phyloP scores from a whole-genome alignment of 2,329 filamentous ascomycete species.

The Cordyceps javanica region DNA sequence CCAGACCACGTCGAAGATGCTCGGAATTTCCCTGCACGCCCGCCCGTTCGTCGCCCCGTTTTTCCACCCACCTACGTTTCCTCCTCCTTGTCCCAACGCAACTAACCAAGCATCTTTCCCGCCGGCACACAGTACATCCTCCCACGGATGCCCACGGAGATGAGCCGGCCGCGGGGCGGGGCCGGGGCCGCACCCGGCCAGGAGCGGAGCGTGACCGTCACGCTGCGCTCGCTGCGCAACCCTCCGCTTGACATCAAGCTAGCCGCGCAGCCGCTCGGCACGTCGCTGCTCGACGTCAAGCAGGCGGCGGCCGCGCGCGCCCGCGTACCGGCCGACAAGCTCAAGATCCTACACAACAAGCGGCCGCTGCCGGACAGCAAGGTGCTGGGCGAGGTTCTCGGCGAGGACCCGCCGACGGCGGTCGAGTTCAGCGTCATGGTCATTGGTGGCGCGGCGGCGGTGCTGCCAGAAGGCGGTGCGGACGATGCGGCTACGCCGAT shows the following conservation, averaged over 20 bases:
- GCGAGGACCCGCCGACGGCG: slow-evolving; percentile 34
- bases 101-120: not conserved
- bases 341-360: slow-evolving; percentile 81
- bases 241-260: slow-evolving; percentile 64
- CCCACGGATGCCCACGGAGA: slow-evolving; percentile 56
- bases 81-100: not conserved
- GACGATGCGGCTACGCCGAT: slow-evolving; percentile 15
- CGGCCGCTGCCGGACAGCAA: slow-evolving; percentile 78
- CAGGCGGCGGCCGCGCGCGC: slow-evolving; percentile 57
- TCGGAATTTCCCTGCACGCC: slow-evolving; percentile 66
- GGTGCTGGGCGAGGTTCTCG: slow-evolving; percentile 66
- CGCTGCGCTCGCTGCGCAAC: slow-evolving; percentile 72
- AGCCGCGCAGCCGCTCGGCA: slow-evolving; percentile 55
- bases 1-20: slow-evolving; percentile 87
- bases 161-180: slow-evolving; percentile 38
- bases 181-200: slow-evolving; percentile 43
- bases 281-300: slow-evolving; percentile 76
- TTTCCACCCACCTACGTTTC: not conserved
- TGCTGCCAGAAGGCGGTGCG: slow-evolving; percentile 31
- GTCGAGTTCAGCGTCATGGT: slow-evolving; percentile 87
- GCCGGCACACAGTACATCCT: slow-evolving; percentile 56
- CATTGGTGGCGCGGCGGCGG: slow-evolving; percentile 59
- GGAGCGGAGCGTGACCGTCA: slow-evolving; percentile 50
- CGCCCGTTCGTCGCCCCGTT: slow-evolving; percentile 58
- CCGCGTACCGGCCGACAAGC: slow-evolving; percentile 63